Conservation (phyloP, 2,329 filamentous ascomycete species). For the Alternaria sp. region DNA sequence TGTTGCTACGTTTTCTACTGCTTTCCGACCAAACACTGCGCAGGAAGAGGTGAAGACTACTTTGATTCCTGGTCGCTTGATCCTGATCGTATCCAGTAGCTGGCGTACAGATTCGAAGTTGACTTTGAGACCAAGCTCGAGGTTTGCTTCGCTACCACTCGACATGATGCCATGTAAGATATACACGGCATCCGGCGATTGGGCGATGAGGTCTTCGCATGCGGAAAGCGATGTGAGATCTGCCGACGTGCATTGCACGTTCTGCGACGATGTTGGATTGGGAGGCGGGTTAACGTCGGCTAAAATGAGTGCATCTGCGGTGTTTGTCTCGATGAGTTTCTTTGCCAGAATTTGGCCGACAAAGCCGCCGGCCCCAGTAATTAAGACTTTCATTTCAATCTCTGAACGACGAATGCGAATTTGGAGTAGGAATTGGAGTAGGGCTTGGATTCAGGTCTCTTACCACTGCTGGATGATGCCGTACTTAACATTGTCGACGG, state of each 20-base stretch:
- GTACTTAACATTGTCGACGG: neutral
- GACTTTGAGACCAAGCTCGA: constrained; percentile 64
- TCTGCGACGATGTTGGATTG: constrained; percentile 55
- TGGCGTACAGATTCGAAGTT: constrained; percentile 66
- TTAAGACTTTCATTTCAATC: constrained; percentile 57
- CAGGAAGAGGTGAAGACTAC: constrained; percentile 68
- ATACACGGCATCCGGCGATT: constrained; percentile 52
- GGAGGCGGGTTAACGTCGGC: constrained; percentile 63
- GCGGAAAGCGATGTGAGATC: constrained; percentile 56
- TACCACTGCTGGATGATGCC: neutral
- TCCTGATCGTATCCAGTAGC: constrained; percentile 60
- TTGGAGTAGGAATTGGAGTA: neutral
- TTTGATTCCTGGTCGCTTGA: constrained; percentile 59
- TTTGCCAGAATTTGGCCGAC: constrained; percentile 67
- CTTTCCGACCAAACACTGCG: constrained; percentile 66
- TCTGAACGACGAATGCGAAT: neutral
- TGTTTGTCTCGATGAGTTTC: constrained; percentile 58
- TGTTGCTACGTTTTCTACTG: constrained; percentile 52
- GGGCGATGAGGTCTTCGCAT: constrained; percentile 32
- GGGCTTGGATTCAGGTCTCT: neutral
- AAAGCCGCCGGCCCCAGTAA: constrained; percentile 70
- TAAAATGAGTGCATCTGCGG: constrained; percentile 58
- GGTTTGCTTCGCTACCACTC: constrained; percentile 66
- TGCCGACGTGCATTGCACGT: constrained; percentile 58
- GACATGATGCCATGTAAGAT: constrained; percentile 74